Base-by-base conservation (phyloP, 305 asterid species). In the Fraxinus floribunda region DNA sequence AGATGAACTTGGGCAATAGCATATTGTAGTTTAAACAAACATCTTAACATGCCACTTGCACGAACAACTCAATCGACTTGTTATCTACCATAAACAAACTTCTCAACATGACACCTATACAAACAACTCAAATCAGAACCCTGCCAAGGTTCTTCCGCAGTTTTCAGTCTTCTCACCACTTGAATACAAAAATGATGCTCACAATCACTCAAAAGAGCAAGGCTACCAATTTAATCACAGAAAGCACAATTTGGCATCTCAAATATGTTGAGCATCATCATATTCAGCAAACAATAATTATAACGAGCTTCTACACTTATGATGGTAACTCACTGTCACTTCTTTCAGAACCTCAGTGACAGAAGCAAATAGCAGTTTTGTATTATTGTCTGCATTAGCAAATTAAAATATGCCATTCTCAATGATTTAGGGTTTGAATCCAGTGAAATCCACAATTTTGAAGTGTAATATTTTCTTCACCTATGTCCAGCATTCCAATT, bases 131-230 rank as follows among this genome's bases (percentile, higher is more conserved):
- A 30, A 72, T 44, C 36, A 76, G 18, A 79, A 36, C 66, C 79
- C 55, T 76, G 84, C 75, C 1, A 6, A 22, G 57, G 81, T 75
- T 66, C 81, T 66, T 35, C 26, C 29, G 2, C 10, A 13, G 18
- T 8, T 38, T 76, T 2, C 71, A 75, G 79, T 39, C 77, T 72
- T 39, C 39, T 78, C 29, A 79, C 71, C 79, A 75, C 75, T 76
- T 26, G 62, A 46, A 16, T 66, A 57, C 6, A 76, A 78, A 41
- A 44, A 35, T 62, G 39, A 26, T 60, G 71, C 46, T 66, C 30
- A 57, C 76, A 81, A 44, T 29, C 20, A 22, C 85, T 20, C 49
- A 11, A 41, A 83, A 83, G 26, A 36, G 20, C 9, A 32, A 71
- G 46, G 76, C 76, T 71, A 30, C 44, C 11, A 5, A 16, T 34